phyloP scores from a whole-genome alignment of 345 rosid species.

The Clausena lansium region DNA sequence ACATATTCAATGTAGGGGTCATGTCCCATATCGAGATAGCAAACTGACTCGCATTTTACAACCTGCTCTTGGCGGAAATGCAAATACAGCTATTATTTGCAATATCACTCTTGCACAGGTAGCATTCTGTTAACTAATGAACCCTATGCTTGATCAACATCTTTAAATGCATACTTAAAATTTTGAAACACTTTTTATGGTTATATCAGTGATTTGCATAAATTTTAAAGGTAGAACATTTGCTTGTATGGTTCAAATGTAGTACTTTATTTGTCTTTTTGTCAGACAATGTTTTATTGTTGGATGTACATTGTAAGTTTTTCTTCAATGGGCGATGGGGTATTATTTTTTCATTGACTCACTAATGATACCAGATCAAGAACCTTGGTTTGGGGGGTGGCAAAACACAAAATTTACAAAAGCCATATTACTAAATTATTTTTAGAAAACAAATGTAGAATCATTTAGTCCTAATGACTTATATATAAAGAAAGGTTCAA shows the following conservation, averaged over 20 bases:
- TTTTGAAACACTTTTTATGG: neutral
- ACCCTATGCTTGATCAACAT: neutral
- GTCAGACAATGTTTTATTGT: neutral
- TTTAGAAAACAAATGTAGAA: no score
- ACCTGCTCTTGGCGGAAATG: constrained; percentile 98
- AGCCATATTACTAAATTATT: no score
- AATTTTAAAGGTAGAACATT: neutral
- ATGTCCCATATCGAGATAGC: constrained; percentile 97
- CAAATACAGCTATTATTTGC: constrained; percentile 97
- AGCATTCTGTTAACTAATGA: constrained; percentile 18
- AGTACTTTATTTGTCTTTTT: neutral
- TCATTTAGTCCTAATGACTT: no score
- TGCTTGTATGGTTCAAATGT: neutral
- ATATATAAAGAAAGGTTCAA: no score
- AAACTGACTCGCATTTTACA: constrained; percentile 95
- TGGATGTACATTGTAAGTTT: no score
- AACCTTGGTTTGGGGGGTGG: neutral
- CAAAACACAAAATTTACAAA: no score
- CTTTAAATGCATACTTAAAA: neutral
- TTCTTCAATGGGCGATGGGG: neutral
- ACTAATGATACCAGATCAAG: neutral
- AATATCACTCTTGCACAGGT: constrained; percentile 97
- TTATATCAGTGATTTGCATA: neutral
- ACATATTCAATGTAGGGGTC: constrained; percentile 54
- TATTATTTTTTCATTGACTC: neutral